These are phyloP conservation scores for Cryomyces minteri DNA, from an alignment of 495 filamentous ascomycete genomes.

Conservation along the genomic window DNA sequence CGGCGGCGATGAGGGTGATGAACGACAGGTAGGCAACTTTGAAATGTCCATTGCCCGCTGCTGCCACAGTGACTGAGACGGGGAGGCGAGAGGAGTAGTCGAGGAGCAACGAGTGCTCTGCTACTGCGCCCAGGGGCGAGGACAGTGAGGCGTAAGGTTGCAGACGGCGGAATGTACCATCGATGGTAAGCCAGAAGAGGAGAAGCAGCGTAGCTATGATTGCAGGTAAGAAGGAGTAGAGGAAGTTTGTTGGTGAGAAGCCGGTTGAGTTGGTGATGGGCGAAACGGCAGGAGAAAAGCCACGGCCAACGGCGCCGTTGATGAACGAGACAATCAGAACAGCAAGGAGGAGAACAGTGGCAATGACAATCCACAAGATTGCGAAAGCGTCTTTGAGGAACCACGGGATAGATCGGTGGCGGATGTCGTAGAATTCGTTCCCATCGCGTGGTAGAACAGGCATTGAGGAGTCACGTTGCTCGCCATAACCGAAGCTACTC, in stretches of 20 bases:
- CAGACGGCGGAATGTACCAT: constrained; percentile 54
- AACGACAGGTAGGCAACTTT: constrained; percentile 52
- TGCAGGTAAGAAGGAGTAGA: constrained; percentile 71
- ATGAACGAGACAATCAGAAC: constrained; percentile 65
- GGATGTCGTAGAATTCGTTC: constrained; percentile 11
- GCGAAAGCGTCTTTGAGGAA: constrained; percentile 47
- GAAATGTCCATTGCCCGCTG: constrained; percentile 46
- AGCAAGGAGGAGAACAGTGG: constrained; percentile 47
- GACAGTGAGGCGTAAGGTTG: constrained; percentile 55
- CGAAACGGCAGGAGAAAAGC: constrained; percentile 50
- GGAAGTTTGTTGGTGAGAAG: constrained; percentile 73
- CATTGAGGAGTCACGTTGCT: constrained; percentile 14
- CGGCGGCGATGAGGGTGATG: constrained; percentile 39
- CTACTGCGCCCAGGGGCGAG: constrained; percentile 36
- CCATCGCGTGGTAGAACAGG: too few species aligned
- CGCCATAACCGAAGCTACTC: constrained; percentile 13
- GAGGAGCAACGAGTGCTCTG: constrained; percentile 50
- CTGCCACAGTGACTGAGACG: constrained; percentile 39
- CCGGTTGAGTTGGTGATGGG: constrained; percentile 40
- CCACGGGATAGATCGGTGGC: constrained; percentile 60
- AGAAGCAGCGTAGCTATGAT: constrained; percentile 58
- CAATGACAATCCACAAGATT: constrained; percentile 40
- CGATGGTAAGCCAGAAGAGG: constrained; percentile 60
- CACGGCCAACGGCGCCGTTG: constrained; percentile 39
- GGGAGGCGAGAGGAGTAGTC: constrained; percentile 53